A percentile compares a stretch with the other conserved stretches of the same genome.
Conservation (phyloP, 1,139 yeast genomes). For the Geotrichum bryndzae region DNA sequence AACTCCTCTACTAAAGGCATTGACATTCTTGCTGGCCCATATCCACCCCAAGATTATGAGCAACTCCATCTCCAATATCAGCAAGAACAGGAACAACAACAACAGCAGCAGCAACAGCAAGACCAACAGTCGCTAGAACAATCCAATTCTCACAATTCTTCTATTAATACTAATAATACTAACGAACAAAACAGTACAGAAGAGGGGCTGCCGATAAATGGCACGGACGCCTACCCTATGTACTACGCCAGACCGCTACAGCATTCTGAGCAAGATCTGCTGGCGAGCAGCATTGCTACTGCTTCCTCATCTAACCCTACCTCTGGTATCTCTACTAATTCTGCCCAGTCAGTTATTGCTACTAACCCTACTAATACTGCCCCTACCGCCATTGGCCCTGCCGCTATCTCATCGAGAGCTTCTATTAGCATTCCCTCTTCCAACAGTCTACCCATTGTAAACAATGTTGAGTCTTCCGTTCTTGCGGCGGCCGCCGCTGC, state of each 20-base stretch:
- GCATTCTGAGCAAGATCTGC: neutral
- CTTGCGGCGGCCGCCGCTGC: slow-evolving; percentile 16
- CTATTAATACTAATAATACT: neutral
- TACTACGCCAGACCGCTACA: slow-evolving; percentile 1
- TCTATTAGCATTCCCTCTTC: neutral
- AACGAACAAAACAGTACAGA: neutral
- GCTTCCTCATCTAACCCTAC: neutral
- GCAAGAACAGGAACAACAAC: slow-evolving; percentile 18
- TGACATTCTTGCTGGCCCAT: neutral
- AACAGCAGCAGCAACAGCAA: neutral
- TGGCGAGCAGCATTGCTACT: neutral
- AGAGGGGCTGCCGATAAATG: neutral
- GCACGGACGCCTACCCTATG: slow-evolving; percentile 1
- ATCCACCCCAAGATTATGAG: neutral
- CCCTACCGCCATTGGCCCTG: slow-evolving; percentile 16
- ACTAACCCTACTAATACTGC: slow-evolving; percentile 9
- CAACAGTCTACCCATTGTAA: neutral
- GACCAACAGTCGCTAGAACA: neutral
- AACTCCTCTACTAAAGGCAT: neutral
- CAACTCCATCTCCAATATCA: slow-evolving; percentile 7
- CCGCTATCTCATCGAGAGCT: neutral
- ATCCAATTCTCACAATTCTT: neutral
- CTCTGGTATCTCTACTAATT: slow-evolving; percentile 4
- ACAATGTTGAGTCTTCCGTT: slow-evolving; percentile 14
- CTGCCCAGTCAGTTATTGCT: slow-evolving; percentile 10